Base-by-base conservation (phyloP, 495 filamentous ascomycete species). In the Penicillium taxi region DNA sequence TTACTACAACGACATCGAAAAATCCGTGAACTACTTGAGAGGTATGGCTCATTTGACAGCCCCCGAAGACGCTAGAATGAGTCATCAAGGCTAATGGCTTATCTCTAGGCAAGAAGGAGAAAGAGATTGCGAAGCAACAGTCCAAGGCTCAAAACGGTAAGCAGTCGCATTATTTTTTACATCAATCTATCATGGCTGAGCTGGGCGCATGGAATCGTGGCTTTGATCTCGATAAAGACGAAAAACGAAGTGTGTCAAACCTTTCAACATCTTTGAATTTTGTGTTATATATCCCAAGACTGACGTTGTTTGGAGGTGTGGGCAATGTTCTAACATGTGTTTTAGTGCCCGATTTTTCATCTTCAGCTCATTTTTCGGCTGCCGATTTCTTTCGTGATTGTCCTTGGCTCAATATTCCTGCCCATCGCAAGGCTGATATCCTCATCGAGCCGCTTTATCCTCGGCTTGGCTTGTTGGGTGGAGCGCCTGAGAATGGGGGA, bases 1-100 rank as follows among this genome's bases (percentile, higher is more conserved):
- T 58, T 96, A 95, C 58, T 98, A 89, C 58, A 96, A 85, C 53
- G 90, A 98, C 55, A 69, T 94, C 17, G 76, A 77, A 17, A 94
- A 96, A 54, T 74, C 85, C 0, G 80, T 88, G 13, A 67, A 74
- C 39, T 94, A 90, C 51, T 60, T 98, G 24, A 66, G 77, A 28
- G 75, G 80, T 77, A 79, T 5, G 29, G 18, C 9, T 12, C 15
- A 13, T 9, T 20, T 22, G 24, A 16, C 24, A 14, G 23, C 9
- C n/a, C n/a, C n/a, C n/a, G n/a, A n/a, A n/a, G n/a, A n/a, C n/a
- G n/a, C n/a, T n/a, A n/a, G n/a, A n/a, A n/a, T n/a, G n/a, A n/a
- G n/a, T n/a, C n/a, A n/a, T n/a, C n/a, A n/a, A n/a, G n/a, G n/a
- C n/a, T 7, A 19, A 2, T 20, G 4, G 14, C 15, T 14, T 33